A percentile compares a stretch with the other conserved stretches of the same genome.
Conservation (phyloP, 768 basidiomycete species). For the Lactarius sanguifluus region DNA sequence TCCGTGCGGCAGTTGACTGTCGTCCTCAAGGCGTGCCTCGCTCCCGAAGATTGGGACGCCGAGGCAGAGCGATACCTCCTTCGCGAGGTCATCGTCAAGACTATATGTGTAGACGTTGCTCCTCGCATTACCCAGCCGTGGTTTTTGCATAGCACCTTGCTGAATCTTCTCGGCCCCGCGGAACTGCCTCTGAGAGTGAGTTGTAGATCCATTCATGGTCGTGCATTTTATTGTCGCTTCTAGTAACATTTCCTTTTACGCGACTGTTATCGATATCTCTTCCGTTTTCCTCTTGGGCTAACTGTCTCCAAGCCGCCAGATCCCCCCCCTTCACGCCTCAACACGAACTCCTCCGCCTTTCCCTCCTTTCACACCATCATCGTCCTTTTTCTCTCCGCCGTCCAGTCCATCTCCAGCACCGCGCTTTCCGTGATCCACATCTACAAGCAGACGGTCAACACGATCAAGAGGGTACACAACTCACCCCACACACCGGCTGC, state of each 20-base stretch:
- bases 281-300: not conserved
- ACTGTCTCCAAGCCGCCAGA: slow-evolving; percentile 30
- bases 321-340: slow-evolving; percentile 33
- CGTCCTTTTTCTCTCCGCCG: slow-evolving; percentile 68
- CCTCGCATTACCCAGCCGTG: slow-evolving; percentile 81
- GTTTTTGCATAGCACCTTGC: slow-evolving; percentile 76
- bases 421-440: slow-evolving; percentile 67
- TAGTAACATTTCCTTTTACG: not conserved
- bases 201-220: not conserved
- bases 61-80: slow-evolving; percentile 79
- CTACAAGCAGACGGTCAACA: slow-evolving; percentile 62
- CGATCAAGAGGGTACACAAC: slow-evolving; percentile 63
- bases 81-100: slow-evolving; percentile 79
- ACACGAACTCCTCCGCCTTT: slow-evolving; percentile 27
- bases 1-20: slow-evolving; percentile 78
- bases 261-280: not conserved
- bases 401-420: slow-evolving; percentile 68
- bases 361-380: slow-evolving; percentile 53
- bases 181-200: slow-evolving; percentile 22
- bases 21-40: slow-evolving; percentile 70
- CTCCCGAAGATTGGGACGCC: slow-evolving; percentile 74
- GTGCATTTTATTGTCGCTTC: not conserved
- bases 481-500: slow-evolving; percentile 4
- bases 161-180: slow-evolving; percentile 60
- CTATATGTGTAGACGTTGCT: slow-evolving; percentile 53